Evolutionary conservation across 2,329 filamentous ascomycete genomes (phyloP).

Genomic region (Colletotrichum euphorbiae): DNA sequence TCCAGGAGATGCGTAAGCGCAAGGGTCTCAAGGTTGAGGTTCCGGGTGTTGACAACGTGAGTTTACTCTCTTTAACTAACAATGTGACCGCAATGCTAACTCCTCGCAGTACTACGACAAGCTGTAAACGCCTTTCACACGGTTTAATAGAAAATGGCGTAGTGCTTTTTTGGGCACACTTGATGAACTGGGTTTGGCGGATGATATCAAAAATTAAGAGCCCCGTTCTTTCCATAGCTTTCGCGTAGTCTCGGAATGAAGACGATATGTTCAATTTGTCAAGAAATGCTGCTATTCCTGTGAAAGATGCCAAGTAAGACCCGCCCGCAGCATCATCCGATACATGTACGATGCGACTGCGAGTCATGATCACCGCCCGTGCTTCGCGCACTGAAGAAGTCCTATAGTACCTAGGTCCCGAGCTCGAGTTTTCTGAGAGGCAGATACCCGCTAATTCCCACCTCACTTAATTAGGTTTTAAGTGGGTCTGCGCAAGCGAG

Average conservation of each 20-base stretch:
- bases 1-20: conserved; percentile 94
- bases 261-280: conserved; percentile 38
- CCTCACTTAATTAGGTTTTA: conserved; percentile 37
- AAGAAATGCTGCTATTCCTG: no score
- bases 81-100: conserved; percentile 44
- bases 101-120: conserved; percentile 91
- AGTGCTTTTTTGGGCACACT: conserved; percentile 56
- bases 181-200: conserved; percentile 54
- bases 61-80: conserved; percentile 53
- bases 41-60: conserved; percentile 94
- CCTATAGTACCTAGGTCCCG: no score
- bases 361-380: no score
- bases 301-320: no score
- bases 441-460: conserved; percentile 24
- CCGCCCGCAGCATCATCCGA: no score
- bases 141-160: conserved; percentile 59
- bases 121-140: conserved; percentile 76
- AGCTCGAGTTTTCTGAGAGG: neutral
- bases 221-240: conserved; percentile 41
- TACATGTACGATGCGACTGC: no score
- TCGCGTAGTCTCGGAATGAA: conserved; percentile 39
- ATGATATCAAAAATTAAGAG: conserved; percentile 47
- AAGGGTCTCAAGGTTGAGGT: conserved; percentile 99
- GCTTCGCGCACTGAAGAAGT: no score
- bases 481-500: conserved; percentile 32